Percentiles rank a stretch among this genome's conserved stretches.
Evolutionary conservation across 2,329 filamentous ascomycete genomes (phyloP).

Genomic region (Fusarium anthophilum): DNA sequence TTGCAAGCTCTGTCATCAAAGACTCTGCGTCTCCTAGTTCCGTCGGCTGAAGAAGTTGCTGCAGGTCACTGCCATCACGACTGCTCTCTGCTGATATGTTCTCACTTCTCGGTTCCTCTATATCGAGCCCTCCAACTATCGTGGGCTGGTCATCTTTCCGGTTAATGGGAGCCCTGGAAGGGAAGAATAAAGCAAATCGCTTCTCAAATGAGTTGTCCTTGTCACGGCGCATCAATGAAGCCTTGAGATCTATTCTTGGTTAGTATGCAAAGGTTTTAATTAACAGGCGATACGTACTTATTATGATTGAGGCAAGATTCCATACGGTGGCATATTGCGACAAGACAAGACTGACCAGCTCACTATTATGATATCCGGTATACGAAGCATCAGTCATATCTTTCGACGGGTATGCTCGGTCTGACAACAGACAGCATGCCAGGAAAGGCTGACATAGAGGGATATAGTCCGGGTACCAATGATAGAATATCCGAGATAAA

Average conservation of each 20-base stretch:
- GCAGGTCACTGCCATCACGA: background rate
- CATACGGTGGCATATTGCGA: background rate
- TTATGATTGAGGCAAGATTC: background rate
- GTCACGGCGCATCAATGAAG: background rate
- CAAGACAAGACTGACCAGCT: background rate
- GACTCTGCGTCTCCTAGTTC: background rate
- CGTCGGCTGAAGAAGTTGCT: background rate
- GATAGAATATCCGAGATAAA: background rate
- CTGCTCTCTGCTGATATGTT: background rate
- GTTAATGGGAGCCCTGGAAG: background rate
- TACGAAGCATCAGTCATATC: background rate
- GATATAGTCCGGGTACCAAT: background rate
- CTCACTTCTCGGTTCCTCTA: background rate
- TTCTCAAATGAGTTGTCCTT: background rate
- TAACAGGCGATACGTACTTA: background rate
- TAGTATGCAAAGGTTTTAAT: rapidly evolving
- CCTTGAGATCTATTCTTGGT: background rate
- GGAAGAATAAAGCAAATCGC: background rate
- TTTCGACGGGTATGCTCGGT: background rate
- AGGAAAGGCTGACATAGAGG: background rate
- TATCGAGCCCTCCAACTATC: background rate
- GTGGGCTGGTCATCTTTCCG: background rate
- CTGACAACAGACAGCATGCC: background rate
- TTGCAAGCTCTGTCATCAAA: background rate
- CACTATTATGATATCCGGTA: background rate